Evolutionary conservation across 805 yeast genomes (phyloP).

Genomic region (Kodamaea leandrae): DNA sequence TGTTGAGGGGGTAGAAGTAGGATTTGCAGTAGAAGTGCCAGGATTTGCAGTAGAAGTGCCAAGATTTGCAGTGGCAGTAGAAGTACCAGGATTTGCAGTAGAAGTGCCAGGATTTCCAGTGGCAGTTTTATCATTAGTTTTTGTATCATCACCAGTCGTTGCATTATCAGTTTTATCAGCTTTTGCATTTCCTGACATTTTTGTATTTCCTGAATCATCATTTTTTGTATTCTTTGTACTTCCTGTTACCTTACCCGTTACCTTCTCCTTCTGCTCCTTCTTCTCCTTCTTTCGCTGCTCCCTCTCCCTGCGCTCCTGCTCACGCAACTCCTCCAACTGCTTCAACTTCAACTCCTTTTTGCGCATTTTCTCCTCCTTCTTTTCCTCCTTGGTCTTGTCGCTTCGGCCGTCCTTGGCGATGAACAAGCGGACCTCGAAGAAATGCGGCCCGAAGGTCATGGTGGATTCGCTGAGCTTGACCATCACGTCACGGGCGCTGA

Average conservation of each 20-base stretch:
- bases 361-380: conserved; percentile 8
- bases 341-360: conserved; percentile 11
- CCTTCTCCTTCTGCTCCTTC: neutral
- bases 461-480: conserved; percentile 78
- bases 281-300: conserved; percentile 11
- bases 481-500: conserved; percentile 79
- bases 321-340: conserved; percentile 4
- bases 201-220: too few relatives aligned
- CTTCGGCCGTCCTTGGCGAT: conserved; percentile 77
- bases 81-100: conserved; percentile 1
- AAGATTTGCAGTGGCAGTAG: conserved; percentile 3
- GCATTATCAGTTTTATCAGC: conserved; percentile 13
- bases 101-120: neutral
- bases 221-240: too few relatives aligned
- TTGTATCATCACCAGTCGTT: neutral
- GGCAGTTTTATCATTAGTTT: neutral
- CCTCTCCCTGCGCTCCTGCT: conserved; percentile 24
- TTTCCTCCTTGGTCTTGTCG: conserved; percentile 22
- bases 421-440: conserved; percentile 71
- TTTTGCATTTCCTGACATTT: too few relatives aligned
- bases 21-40: conserved; percentile 11
- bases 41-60: conserved; percentile 3
- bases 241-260: too few relatives aligned
- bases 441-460: conserved; percentile 78
- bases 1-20: conserved; percentile 14